Evolutionary conservation across 345 rosid genomes (phyloP), one percentile per base, ranked within the genome.

Genomic region (Cardiospermum halicacabum): DNA sequence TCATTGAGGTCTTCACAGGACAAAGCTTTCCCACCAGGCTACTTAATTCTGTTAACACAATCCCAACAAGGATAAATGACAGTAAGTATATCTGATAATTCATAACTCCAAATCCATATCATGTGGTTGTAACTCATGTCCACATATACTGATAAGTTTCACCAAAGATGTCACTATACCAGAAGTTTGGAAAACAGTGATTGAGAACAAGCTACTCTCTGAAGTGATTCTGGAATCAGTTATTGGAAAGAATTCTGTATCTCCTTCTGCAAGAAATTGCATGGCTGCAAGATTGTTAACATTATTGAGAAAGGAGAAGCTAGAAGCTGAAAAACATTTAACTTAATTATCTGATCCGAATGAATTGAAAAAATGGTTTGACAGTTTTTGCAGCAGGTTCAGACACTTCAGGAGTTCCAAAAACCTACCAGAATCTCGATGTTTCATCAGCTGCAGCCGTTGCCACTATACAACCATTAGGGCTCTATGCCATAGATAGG

Each of bases 211-310:
- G 49, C 78, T 75, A 32, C 80, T 89, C 3, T 71, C 89, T 0
- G 91, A 82, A 40, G 85, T 93, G 10, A 63, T 92, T 5, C 69
- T 92, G 55, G 96, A 86, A 71, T 84, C 96, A 0, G 84, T 88
- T 28, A 71, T 92, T 3, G 98, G 98, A 5, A 78, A 87, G 77
- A 70, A 87, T 1, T 93, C 96, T 3, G 91, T 88, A 28, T 92
- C 96, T 50, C 96, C 93, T 16, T 74, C 26, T 7, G 70, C 91
- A 37, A 84, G 70, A 70, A 45, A 67, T 56, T 71, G 86, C 66
- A 22, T 92, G 61, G 96, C 96, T 13, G 61, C 79, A 19, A 84
- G 91, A 60, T 59, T 89, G 11, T 54, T 82, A 3, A 69, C 68
- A 21, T 69, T 85, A 54, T 53, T 92, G 69, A 69, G 54, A 1